Base-by-base conservation (phyloP, 176 grass and related monocot species). In the Typha latifolia region DNA sequence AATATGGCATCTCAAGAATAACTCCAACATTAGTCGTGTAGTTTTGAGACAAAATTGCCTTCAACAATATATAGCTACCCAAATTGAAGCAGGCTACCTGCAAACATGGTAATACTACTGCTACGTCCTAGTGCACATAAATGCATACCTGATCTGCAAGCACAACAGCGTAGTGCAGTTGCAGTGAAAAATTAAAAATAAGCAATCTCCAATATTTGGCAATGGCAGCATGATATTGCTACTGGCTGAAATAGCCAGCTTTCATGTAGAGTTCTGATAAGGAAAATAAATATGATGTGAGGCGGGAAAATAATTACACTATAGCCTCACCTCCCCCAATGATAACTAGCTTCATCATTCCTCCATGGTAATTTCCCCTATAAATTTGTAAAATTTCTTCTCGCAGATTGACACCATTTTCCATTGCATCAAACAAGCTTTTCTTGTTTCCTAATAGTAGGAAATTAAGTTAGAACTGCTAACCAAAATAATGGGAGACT, bases 331-430 rank as follows among this genome's bases (percentile, higher is more conserved):
- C 93, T 85, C 93, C 93, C 62, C 88, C 93, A 61, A 97, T 97
- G 64, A 97, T 82, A 80, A 87, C 93, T 59, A 96, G 76, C 66
- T 82, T 92, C 93, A 92, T 97, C 22, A 81, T 86, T 63, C 83
- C 88, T 69, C 75, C 93, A 50, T 91, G 85, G 80, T 97, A 97
- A 71, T 92, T 84, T 72, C 32, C 69, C 61, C 4, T 78, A 64
- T 97, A 91, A 71, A 97, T 81, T 70, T 81, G 76, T 75, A 89
- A 80, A 68, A 97, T 88, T 75, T 97, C 93, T 80, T 97, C 93
- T 64, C 83, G 72, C 16, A 97, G 70, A 84, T 92, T 86, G 69
- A 97, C 74, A 70, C 93, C 93, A 84, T 77, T 84, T 66, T 80
- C 93, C 80, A 80, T 82, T 34, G 88, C 88, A 72, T 97, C 83